These are phyloP conservation scores for Medicago ruthenica DNA, from an alignment of 306 rosid genomes.

Conservation along the genomic window DNA sequence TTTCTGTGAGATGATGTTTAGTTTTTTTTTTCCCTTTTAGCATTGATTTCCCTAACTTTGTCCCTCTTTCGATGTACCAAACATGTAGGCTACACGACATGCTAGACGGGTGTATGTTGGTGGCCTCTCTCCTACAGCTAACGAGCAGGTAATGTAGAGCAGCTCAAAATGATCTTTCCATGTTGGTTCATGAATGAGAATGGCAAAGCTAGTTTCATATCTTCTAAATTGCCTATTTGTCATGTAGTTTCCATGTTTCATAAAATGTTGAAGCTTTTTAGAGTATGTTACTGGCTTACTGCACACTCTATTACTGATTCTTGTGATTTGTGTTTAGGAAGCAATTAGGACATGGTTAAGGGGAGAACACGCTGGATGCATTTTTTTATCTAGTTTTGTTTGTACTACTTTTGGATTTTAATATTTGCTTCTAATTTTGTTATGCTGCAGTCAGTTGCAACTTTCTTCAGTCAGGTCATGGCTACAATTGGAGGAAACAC, in stretches of 20 bases:
- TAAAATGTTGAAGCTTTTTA: not conserved
- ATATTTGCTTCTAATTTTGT: constrained; percentile 12
- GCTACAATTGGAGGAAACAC: constrained; percentile 97
- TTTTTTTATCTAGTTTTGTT: constrained; percentile 7
- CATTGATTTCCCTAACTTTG: constrained; percentile 8
- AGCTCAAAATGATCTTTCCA: not conserved
- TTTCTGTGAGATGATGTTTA: not conserved
- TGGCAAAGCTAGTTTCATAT: constrained; percentile 18
- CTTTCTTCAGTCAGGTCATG: constrained; percentile 98
- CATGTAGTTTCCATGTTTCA: constrained; percentile 12
- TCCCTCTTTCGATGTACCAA: constrained; percentile 18
- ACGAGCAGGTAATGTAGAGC: constrained; percentile 74
- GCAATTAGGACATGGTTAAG: not conserved
- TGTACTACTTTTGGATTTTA: constrained; percentile 14
- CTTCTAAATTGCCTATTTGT: not conserved
- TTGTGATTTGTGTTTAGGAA: constrained; percentile 8
- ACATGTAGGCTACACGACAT: constrained; percentile 90
- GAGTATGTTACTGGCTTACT: constrained; percentile 10
- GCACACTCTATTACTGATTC: not conserved
- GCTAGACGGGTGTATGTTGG: constrained; percentile 99
- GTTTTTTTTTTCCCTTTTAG: not conserved
- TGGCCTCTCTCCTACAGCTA: constrained; percentile 98
- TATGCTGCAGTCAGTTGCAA: constrained; percentile 91
- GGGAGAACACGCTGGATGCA: not conserved
- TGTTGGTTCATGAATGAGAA: constrained; percentile 11